Evolutionary conservation across 2,329 filamentous ascomycete genomes (phyloP).

Genomic region (Curvularia spicifera): DNA sequence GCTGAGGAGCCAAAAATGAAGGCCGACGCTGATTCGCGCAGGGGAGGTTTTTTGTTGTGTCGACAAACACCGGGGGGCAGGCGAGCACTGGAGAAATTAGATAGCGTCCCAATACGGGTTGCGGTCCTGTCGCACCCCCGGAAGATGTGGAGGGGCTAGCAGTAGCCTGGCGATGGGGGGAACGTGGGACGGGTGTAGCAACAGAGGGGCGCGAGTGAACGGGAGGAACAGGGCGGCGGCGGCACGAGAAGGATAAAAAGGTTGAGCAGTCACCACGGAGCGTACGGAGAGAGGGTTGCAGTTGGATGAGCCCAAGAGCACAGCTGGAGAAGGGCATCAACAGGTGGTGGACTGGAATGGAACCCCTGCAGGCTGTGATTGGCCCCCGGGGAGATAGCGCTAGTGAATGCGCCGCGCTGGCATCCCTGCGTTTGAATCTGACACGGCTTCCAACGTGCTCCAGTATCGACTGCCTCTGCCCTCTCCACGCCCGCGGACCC

Average conservation of each 20-base stretch:
- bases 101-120: conserved; percentile 30
- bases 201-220: conserved; percentile 1
- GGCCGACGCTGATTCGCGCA: conserved; percentile 23
- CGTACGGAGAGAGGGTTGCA: neutral
- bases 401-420: conserved; percentile 19
- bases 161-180: conserved; percentile 2
- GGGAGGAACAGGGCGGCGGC: conserved; percentile 8
- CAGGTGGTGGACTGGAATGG: conserved; percentile 3
- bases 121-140: conserved; percentile 27
- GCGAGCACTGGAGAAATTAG: conserved; percentile 33
- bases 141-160: conserved; percentile 31
- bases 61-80: conserved; percentile 20
- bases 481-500: neutral
- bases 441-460: conserved; percentile 13
- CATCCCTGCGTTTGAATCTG: conserved; percentile 22
- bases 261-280: neutral
- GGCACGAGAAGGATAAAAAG: conserved; percentile 1
- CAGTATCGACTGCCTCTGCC: conserved; percentile 1
- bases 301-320: conserved; percentile 21
- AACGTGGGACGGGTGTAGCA: conserved; percentile 1
- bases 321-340: conserved; percentile 19
- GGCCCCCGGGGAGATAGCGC: conserved; percentile 14
- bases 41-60: conserved; percentile 14
- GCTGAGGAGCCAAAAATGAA: conserved; percentile 23
- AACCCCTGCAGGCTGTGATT: conserved; percentile 26